phyloP scores from a whole-genome alignment of 2,329 filamentous ascomycete species.

The Penicillium corylophilum region DNA sequence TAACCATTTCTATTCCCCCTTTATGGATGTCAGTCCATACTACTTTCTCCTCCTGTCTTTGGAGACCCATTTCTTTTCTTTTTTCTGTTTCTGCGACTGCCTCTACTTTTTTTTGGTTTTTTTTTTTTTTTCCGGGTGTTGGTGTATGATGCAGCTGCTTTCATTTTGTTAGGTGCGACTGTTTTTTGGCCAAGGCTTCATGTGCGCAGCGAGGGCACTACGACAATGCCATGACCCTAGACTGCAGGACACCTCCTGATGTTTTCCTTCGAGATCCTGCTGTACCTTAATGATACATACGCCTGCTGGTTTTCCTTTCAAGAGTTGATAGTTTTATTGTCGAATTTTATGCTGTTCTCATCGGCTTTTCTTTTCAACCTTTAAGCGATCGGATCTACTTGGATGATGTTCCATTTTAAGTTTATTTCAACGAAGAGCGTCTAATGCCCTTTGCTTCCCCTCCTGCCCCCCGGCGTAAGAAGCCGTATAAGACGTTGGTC shows the following conservation, averaged over 20 bases:
- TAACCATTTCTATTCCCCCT: conserved; percentile 19
- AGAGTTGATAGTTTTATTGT: conserved; percentile 15
- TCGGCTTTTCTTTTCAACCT: neutral
- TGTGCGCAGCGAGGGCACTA: conserved; percentile 14
- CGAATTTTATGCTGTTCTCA: conserved; percentile 9
- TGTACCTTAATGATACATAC: conserved; percentile 23
- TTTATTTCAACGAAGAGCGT: too few species aligned
- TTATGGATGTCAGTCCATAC: conserved; percentile 13
- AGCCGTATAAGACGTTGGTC: too few species aligned
- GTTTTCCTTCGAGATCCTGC: conserved; percentile 19
- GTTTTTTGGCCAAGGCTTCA: conserved; percentile 5
- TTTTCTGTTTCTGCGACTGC: too few species aligned
- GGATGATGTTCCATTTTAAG: too few species aligned
- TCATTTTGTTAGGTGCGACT: conserved; percentile 9
- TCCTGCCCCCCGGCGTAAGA: too few species aligned
- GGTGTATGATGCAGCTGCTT: conserved; percentile 21
- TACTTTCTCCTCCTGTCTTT: conserved; percentile 8
- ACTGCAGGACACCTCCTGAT: conserved; percentile 25
- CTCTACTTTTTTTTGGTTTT: too few species aligned
- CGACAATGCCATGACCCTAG: conserved; percentile 22
- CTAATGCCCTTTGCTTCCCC: too few species aligned
- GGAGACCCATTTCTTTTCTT: conserved; percentile 9
- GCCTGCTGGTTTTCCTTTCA: conserved; percentile 6
- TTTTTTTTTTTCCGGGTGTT: conserved; percentile 12
- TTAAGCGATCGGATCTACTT: neutral